These are phyloP conservation scores for Sugiyamaella mastotermitis DNA, from an alignment of 805 yeast species.

Conservation along the genomic window DNA sequence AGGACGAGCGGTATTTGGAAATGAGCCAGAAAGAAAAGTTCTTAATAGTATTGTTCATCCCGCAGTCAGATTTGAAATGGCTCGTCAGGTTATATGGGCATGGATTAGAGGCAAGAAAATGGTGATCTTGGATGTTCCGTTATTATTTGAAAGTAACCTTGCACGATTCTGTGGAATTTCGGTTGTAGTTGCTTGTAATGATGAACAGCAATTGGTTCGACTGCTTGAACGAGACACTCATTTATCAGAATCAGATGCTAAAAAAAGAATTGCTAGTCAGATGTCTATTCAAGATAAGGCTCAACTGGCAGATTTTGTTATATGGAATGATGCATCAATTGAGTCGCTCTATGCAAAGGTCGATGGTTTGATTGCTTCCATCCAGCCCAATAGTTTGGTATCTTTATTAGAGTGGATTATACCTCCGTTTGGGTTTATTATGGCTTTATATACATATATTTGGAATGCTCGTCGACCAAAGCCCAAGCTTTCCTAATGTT, in stretches of 20 bases:
- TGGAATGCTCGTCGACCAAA: background rate
- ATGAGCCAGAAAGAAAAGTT: constrained; percentile 48
- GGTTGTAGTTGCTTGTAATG: constrained; percentile 60
- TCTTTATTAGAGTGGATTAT: constrained; percentile 28
- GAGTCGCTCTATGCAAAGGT: constrained; percentile 40
- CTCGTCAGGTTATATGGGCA: constrained; percentile 45
- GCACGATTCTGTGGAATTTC: constrained; percentile 65
- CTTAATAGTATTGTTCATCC: constrained; percentile 84
- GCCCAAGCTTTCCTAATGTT: background rate
- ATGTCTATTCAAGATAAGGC: constrained; percentile 58
- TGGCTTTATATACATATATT: constrained; percentile 15
- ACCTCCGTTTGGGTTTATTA: constrained; percentile 30
- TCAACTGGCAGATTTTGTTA: constrained; percentile 53
- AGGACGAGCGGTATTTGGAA: constrained; percentile 73
- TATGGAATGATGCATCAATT: constrained; percentile 53
- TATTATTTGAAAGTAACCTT: constrained; percentile 75
- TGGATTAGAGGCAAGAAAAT: constrained; percentile 54
- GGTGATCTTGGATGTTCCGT: constrained; percentile 83
- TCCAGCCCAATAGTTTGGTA: constrained; percentile 34
- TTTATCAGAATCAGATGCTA: constrained; percentile 58
- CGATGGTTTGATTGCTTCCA: constrained; percentile 33
- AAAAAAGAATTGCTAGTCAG: constrained; percentile 68
- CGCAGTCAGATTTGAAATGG: constrained; percentile 66
- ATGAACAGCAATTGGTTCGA: constrained; percentile 55
- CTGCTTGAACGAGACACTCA: constrained; percentile 62